Evolutionary conservation across 2,329 filamentous ascomycete species (phyloP), one percentile per base, ranked within the genome.

Genomic region (Colletotrichum theobromicola): DNA sequence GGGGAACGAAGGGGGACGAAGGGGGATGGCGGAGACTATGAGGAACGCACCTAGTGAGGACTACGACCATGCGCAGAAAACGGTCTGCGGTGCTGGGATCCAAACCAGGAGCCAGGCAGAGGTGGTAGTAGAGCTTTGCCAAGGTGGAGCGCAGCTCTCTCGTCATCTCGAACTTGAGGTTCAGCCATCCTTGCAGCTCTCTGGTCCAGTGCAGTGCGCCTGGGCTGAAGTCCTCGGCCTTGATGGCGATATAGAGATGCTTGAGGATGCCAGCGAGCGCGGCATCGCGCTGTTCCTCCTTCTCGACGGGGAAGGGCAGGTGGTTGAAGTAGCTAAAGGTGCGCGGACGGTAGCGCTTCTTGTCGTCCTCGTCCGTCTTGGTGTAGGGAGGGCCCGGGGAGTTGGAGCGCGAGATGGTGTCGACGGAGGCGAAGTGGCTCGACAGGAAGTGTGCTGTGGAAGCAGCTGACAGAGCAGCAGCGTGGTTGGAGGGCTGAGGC

Each of bases 131-230:
- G 46, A 99, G 89, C 85, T 93, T 94, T 34, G 97, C 94, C 34
- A 99, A 90, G 83, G 92, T 95, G 63, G 95, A 92, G 72, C 97
- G 91, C 78, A 96, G 92, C 82, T 94, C 93, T 79, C 94, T 92
- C 62, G 95, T 95, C 82, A 98, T 95, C 85, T 99, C 96, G 82
- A 99, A 99, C 88, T 99, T 99, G 84, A 99, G 92, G 68, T 94
- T 94, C 78, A 99, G 89, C 97, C 97, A 99, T 84, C 94, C 95
- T 81, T 96, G 92, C 62, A 99, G 93, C 90, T 99, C 97, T 78
- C 96, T 93, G 18, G 97, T 98, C 97, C 97, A 99, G 85, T 99
- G 96, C 75, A 98, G 89, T 32, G 96, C 97, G 37, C 97, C 97
- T 0, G 96, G 95, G 28, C 94, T 93, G 84, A 98, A 98, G 84